Conservation (phyloP, 352 stramenopile species). For the Phytophthora ramorum region DNA sequence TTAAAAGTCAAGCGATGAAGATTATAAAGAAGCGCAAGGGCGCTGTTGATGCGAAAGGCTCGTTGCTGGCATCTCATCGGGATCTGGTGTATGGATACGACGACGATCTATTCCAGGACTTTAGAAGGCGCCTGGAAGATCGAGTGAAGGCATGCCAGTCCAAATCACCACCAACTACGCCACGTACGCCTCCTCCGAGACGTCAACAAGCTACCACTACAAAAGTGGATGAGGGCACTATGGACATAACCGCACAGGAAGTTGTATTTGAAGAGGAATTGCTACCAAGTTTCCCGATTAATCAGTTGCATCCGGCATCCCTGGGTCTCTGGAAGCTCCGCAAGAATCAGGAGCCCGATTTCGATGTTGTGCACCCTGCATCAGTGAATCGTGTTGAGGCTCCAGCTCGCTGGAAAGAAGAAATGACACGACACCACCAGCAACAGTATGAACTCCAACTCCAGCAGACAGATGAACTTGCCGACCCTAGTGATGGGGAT, state of each 20-base stretch:
- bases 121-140: constrained; percentile 49
- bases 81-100: constrained; percentile 84
- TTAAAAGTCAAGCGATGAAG: constrained; percentile 31
- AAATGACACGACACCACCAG: constrained; percentile 39
- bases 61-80: constrained; percentile 48
- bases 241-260: constrained; percentile 24
- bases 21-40: constrained; percentile 41
- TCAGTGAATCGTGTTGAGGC: constrained; percentile 39
- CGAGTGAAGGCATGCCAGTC: constrained; percentile 30
- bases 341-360: constrained; percentile 57
- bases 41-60: constrained; percentile 13
- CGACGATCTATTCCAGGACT: constrained; percentile 72
- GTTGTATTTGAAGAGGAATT: constrained; percentile 40
- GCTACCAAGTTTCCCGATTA: constrained; percentile 43
- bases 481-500: constrained; percentile 28
- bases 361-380: constrained; percentile 51
- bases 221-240: constrained; percentile 20
- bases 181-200: constrained; percentile 20
- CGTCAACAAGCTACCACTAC: constrained; percentile 19
- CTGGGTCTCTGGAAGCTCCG: constrained; percentile 67
- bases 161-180: constrained; percentile 13
- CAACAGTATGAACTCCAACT: constrained; percentile 37
- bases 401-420: constrained; percentile 53
- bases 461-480: constrained; percentile 34
- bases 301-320: constrained; percentile 64